Base-by-base conservation (phyloP, 345 rosid genomes). In the Firmiana major region DNA sequence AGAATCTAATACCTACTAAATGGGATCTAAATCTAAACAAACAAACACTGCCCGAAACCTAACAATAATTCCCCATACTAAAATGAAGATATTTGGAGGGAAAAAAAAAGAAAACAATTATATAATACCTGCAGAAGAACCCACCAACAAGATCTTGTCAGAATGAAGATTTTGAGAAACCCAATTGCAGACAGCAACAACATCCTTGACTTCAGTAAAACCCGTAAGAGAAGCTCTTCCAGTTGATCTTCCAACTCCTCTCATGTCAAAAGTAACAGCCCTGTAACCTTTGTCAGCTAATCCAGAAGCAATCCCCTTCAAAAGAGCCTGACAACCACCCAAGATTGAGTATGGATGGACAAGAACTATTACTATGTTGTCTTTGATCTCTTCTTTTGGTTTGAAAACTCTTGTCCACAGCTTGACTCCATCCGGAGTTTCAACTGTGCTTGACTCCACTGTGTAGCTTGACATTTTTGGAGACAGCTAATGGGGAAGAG, bases 191-290 rank as follows among this genome's bases (percentile, higher is more conserved):
- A 92, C 93, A 75, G 96, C 84, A 79, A 87, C 76, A 9, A 90
- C 97, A 89, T 97, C 99, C 82, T 91, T 89, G 68, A 96, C 87
- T 81, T 96, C 97, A 0, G 96, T 45, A 63, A 63, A 63, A 17
- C 68, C 98, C 31, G 97, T 91, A 54, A 94, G 88, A 78, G 99
- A 92, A 82, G 99, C 85, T 60, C 74, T 88, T 22, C 98, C 98
- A 2, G 97, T 90, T 43, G 99, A 97, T 84, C 84, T 88, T 1
- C 97, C 96, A 16, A 87, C 98, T 28, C 99, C 97, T 86, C 97
- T 90, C 82, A 93, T 93, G 77, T 96, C 99, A 79, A 93, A 96
- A 48, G 99, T 96, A 51, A 90, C 93, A 53, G 97, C 85, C 21
- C 34, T 77, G 81, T 79, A 89, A 43, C 97, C 97, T 17, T 84